phyloP scores from a whole-genome alignment of 2,329 filamentous ascomycete genomes.

The Aspergillus proliferans region DNA sequence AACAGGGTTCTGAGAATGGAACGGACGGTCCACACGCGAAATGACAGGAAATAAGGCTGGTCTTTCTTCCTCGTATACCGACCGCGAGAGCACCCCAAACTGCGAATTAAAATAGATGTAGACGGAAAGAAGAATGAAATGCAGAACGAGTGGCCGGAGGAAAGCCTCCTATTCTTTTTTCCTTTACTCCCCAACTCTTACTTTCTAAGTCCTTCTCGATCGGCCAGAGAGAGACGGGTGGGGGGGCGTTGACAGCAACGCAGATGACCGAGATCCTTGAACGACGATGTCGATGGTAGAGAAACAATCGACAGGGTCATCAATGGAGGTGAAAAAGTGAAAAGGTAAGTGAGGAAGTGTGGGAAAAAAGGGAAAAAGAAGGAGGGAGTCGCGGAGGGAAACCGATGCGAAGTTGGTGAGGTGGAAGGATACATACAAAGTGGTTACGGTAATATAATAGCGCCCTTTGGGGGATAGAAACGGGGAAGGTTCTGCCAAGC shows the following conservation, averaged over 20 bases:
- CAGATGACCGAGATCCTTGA: conserved; percentile 17
- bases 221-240: conserved; percentile 26
- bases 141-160: conserved; percentile 38
- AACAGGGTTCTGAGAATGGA: background rate
- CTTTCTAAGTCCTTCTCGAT: conserved; percentile 16
- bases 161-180: conserved; percentile 33
- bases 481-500: conserved; percentile 28
- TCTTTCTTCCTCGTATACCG: conserved; percentile 1
- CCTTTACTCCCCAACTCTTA: conserved; percentile 22
- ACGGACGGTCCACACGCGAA: conserved; percentile 13
- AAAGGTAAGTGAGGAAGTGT: background rate
- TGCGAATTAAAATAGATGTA: conserved; percentile 13
- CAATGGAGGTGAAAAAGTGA: conserved; percentile 13
- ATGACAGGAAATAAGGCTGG: conserved; percentile 5
- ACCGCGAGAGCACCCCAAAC: conserved; percentile 1
- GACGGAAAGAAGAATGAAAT: conserved; percentile 18
- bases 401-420: background rate
- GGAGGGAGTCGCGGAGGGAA: conserved; percentile 3
- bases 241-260: conserved; percentile 20
- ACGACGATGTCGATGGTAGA: conserved; percentile 19
- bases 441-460: too few species aligned
- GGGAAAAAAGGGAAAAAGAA: conserved; percentile 16
- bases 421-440: conserved; percentile 5
- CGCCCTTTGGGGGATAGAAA: conserved; percentile 21
- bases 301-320: conserved; percentile 22